Percentiles rank a stretch among this genome's conserved stretches.
phyloP scores from a whole-genome alignment of 116 monocot species.

The Zostera marina region DNA sequence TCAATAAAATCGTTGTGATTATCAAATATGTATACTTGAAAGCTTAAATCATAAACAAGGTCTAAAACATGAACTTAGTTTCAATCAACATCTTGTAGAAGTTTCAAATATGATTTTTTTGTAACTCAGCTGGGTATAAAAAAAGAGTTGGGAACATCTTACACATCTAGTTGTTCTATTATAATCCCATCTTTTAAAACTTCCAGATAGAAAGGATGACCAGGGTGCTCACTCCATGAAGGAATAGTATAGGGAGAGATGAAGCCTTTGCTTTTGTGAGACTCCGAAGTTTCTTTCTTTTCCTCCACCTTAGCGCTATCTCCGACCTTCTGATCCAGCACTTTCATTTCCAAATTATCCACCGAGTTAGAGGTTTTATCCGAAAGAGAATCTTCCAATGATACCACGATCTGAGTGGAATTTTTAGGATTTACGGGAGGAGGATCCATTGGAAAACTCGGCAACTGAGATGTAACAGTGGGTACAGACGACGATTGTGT shows the following conservation, averaged over 20 bases:
- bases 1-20: no score
- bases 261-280: constrained; percentile 4
- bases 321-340: background rate
- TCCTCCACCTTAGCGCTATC: background rate
- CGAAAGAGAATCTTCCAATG: background rate
- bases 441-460: constrained; percentile 16
- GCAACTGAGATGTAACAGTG: background rate
- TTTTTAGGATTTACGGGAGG: constrained; percentile 17
- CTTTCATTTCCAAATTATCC: background rate
- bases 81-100: background rate
- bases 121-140: background rate
- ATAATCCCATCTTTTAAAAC: constrained; percentile 76
- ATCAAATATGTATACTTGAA: no score
- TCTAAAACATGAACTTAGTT: background rate
- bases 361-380: background rate
- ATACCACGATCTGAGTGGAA: background rate
- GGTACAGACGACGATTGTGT: background rate
- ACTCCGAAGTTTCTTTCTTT: background rate
- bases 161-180: constrained; percentile 69
- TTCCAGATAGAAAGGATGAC: constrained; percentile 51
- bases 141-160: constrained; percentile 8
- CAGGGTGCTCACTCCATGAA: constrained; percentile 54
- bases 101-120: no score
- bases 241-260: constrained; percentile 51
- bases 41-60: background rate